phyloP scores from a whole-genome alignment of 352 stramenopile genomes.

The Lagenidium sp. region DNA sequence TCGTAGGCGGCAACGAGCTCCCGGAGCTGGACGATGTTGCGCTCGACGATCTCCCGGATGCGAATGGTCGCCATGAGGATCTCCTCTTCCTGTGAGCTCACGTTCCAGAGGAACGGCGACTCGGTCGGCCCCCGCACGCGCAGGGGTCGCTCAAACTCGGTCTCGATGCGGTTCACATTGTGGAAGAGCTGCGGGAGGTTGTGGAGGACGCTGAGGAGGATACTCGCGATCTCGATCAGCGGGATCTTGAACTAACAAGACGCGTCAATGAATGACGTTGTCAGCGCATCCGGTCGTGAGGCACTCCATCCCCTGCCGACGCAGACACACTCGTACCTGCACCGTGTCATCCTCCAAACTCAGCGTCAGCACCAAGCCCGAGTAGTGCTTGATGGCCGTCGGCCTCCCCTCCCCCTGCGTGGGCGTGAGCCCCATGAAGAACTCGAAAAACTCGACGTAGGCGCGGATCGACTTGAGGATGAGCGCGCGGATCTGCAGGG shows the following conservation, averaged over 20 bases:
- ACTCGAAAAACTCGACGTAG: conserved; percentile 63
- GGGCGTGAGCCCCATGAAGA: too few relatives aligned
- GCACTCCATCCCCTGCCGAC: conserved; percentile 1
- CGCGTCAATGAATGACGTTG: not conserved
- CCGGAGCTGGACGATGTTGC: conserved; percentile 28
- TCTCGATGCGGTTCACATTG: conserved; percentile 56
- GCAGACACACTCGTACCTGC: too few relatives aligned
- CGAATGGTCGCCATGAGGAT: conserved; percentile 40
- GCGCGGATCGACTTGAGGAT: conserved; percentile 51
- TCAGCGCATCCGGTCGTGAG: not conserved
- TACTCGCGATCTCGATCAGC: conserved; percentile 43
- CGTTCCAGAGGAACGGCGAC: conserved; percentile 59
- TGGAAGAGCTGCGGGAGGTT: conserved; percentile 58
- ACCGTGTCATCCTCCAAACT: too few relatives aligned
- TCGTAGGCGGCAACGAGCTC: conserved; percentile 35
- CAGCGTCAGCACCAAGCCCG: too few relatives aligned
- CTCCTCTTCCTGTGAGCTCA: conserved; percentile 50
- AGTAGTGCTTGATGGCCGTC: too few relatives aligned
- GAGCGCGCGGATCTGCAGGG: conserved; percentile 54
- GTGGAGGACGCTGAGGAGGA: conserved; percentile 54
- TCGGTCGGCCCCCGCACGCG: not conserved
- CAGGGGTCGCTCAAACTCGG: conserved; percentile 27
- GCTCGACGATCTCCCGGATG: conserved; percentile 57
- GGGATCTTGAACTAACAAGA: conserved; percentile 32
- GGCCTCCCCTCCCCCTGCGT: too few relatives aligned